Base-by-base conservation (phyloP, 768 basidiomycete genomes). In the Pisolithus tinctorius region DNA sequence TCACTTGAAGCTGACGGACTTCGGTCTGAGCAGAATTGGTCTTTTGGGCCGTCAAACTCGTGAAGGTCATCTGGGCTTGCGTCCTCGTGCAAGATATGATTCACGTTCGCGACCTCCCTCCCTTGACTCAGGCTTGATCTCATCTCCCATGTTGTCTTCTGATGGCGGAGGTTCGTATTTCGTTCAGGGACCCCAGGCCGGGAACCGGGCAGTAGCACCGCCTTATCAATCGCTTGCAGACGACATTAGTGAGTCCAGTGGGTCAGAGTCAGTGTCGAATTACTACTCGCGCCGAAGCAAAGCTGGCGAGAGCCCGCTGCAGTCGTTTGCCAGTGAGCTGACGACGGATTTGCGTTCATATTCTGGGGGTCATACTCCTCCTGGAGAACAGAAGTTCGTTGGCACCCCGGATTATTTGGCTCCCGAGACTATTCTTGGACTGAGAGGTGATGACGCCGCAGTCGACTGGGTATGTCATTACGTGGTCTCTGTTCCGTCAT, bases 361-460 rank as follows among this genome's bases (percentile, higher is more conserved):
- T 69, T 67, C 68, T 1, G 67, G 67, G 4, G 72, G 76, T 25
- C 75, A 79, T 6, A 87, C 88, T 2, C 86, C 88, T 17, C 84
- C 85, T 16, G 84, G 84, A 16, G 90, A 93, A 54, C 89, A 93
- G 70, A 92, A 92, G 69, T 93, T 98, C 61, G 95, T 95, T 25
- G 95, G 95, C 20, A 99, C 95, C 4, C 95, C 95, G 4, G 95
- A 99, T 66, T 99, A 99, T 66, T 79, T 98, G 40, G 93, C 94
- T 13, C 94, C 94, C 1, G 92, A 95, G 69, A 93, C 87, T 6
- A 95, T 98, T 53, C 81, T 98, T 50, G 96, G 96, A 48, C 78
- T 97, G 55, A 88, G 93, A 40, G 90, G 91, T 34, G 96, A 97
- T 62, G 94, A 98, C 68, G 87, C 84, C 29, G 84, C 86, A 7